phyloP scores from a whole-genome alignment of 2,329 filamentous ascomycete species.

The Leptographium radiaticola region DNA sequence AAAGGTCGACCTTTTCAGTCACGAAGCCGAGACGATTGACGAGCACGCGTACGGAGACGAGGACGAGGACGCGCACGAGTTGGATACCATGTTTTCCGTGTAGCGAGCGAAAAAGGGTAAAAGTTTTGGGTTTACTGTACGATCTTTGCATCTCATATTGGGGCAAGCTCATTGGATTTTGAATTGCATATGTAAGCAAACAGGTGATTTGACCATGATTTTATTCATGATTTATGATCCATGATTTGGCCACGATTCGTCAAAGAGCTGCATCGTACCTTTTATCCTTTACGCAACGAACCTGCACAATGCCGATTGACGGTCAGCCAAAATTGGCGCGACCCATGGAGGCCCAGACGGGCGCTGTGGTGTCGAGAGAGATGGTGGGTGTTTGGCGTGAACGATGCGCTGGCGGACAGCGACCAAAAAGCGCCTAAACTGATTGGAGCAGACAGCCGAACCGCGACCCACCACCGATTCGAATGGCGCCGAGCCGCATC shows the following conservation, averaged over 20 bases:
- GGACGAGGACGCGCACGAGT: conserved; percentile 1
- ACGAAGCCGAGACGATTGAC: not conserved
- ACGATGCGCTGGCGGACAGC: not conserved
- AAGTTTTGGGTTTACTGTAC: no score
- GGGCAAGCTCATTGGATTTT: no score
- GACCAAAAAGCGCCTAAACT: not conserved
- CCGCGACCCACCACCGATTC: not conserved
- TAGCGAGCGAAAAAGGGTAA: not conserved
- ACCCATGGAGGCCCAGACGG: not conserved
- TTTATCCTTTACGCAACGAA: no score
- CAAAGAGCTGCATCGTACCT: no score
- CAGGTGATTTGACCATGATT: no score
- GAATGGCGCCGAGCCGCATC: no score
- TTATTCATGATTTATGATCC: no score
- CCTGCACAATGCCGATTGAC: not conserved
- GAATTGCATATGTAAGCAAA: no score
- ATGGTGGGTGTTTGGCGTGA: not conserved
- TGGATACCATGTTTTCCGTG: not conserved
- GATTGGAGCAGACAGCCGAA: not conserved
- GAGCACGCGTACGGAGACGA: not conserved
- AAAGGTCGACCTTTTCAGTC: not conserved
- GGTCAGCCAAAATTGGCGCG: not conserved
- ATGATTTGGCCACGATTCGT: no score
- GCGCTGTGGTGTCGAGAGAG: not conserved
- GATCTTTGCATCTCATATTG: no score